These are phyloP conservation scores for Paramecium biaurelia DNA, from an alignment of 73 alveolate species.

Conservation along the genomic window DNA sequence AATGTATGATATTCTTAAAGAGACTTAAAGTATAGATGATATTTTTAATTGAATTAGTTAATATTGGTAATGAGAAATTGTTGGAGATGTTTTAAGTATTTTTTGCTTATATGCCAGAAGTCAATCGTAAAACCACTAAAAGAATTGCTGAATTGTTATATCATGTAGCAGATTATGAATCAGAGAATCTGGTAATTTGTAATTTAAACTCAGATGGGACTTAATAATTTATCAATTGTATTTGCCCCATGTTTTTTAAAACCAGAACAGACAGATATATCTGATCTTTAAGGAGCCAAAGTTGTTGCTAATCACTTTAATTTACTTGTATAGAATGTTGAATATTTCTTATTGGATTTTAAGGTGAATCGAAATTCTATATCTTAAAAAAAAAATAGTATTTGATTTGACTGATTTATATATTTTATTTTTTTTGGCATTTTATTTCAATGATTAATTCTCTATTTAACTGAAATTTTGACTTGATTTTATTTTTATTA, in stretches of 20 bases:
- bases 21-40: neutral
- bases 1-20: neutral
- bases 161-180: constrained; percentile 8
- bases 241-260: constrained; percentile 37
- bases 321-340: neutral
- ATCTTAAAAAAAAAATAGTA: neutral
- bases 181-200: neutral
- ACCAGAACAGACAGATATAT: neutral
- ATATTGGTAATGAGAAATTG: neutral
- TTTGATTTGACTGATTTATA: neutral
- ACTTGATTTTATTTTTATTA: neutral
- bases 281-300: neutral
- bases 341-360: neutral
- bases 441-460: neutral
- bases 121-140: neutral
- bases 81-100: constrained; percentile 22
- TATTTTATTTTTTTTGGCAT: neutral
- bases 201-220: neutral
- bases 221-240: constrained; percentile 16
- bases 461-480: neutral
- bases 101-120: constrained; percentile 24
- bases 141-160: neutral
- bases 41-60: neutral
- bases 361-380: neutral
- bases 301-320: neutral